Base-by-base conservation (phyloP, 2,329 filamentous ascomycete genomes). In the Trichophyton rubrum region DNA sequence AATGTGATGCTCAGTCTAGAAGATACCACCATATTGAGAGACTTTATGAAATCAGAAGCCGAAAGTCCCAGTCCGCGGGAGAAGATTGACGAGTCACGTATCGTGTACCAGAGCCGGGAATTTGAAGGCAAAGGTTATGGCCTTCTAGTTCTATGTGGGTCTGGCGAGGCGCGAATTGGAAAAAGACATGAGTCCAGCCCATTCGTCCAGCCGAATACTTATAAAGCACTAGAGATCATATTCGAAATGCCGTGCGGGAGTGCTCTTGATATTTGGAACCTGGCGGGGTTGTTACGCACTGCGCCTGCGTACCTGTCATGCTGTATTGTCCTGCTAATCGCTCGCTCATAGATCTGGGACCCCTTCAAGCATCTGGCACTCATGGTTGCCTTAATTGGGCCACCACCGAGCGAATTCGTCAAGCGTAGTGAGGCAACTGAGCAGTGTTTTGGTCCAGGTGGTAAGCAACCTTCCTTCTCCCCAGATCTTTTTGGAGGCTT, bases 261-360 rank as follows among this genome's bases (percentile, higher is more conserved):
- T n/a, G n/a, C n/a, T n/a, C n/a, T n/a, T n/a, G 67, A 71, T 61
- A 68, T 71, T 11, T 72, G 70, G 69, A 69, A 66, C 58, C 63
- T 70, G 27, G 70, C 17, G 15, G n/a, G 15, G 3, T 47, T 47
- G 43, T 17, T 47, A 47, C 15, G 43, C 22, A 47, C n/a, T 47
- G 7, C n/a, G 1, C 43, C 8, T 17, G 4, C 22, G n/a, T 47
- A 20, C 3, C 40, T 43, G 9, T 15, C 40, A 62, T 38, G 61
- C 67, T 55, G 63, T 70, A 62, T 33, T 27, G 7, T 3, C 27
- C 45, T 43, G 6, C 17, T 63, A 33, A 64, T 40, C 40, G 35
- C 56, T 15, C 22, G 17, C 11, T 33, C 6, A 9, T 4, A 67
- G 66, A 64, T 66, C 4, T 66, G 66, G 64, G 64, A 67, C 61